Conservation (phyloP, 805 yeast genomes). For the Sugiyamaella americana region DNA sequence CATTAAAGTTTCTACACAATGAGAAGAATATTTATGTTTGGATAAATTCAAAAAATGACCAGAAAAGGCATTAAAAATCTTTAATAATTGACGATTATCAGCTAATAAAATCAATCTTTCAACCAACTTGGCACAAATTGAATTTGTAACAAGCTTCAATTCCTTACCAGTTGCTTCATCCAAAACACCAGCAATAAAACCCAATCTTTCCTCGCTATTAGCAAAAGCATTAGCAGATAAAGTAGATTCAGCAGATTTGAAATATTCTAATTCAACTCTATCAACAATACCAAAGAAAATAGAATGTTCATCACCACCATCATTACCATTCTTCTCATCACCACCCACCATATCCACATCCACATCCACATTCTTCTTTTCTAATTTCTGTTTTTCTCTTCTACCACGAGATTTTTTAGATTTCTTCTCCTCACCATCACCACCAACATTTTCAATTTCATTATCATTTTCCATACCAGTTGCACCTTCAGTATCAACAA, state of each 20-base stretch:
- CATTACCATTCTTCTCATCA: conserved; percentile 10
- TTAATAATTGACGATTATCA: conserved; percentile 56
- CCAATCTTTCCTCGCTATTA: conserved; percentile 60
- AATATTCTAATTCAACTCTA: conserved; percentile 78
- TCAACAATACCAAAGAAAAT: conserved; percentile 86
- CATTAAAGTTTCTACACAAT: conserved; percentile 81
- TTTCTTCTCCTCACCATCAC: conserved; percentile 16
- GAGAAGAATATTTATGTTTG: conserved; percentile 87
- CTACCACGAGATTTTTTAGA: conserved; percentile 11
- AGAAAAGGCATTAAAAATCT: conserved; percentile 57
- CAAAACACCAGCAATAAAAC: conserved; percentile 70
- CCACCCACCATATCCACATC: conserved; percentile 8
- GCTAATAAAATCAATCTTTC: conserved; percentile 76
- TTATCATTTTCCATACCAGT: neutral
- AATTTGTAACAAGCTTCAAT: conserved; percentile 85
- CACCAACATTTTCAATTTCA: neutral
- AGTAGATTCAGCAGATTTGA: conserved; percentile 86
- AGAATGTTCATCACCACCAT: conserved; percentile 16
- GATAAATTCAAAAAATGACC: conserved; percentile 74
- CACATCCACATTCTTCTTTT: conserved; percentile 13
- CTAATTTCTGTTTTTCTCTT: conserved; percentile 4
- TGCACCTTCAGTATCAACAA: neutral
- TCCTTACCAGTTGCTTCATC: conserved; percentile 88
- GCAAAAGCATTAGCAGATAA: conserved; percentile 75
- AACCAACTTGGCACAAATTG: conserved; percentile 86